Evolutionary conservation across 192 early-diverging fungal genomes (phyloP).

Genomic region (Coemansia sp.): DNA sequence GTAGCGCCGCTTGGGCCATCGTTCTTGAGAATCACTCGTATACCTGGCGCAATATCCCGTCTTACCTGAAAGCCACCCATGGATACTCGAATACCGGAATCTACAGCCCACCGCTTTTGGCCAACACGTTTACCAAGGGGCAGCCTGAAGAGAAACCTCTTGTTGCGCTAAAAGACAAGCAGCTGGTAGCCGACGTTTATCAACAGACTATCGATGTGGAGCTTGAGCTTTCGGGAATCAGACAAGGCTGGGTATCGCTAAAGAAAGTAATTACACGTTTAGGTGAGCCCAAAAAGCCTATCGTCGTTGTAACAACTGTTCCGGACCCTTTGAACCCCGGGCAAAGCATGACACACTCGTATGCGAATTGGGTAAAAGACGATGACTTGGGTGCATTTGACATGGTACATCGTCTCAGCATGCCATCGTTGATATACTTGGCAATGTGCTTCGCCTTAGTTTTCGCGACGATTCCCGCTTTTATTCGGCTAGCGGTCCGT

Average conservation of each 20-base stretch:
- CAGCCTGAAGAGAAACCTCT: not conserved
- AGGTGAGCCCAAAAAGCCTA: not conserved
- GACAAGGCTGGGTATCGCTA: constrained; percentile 11
- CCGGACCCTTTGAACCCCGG: not conserved
- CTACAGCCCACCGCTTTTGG: constrained; percentile 11
- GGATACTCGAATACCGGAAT: too few species aligned
- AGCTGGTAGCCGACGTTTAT: constrained; percentile 5
- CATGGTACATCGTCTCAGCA: not conserved
- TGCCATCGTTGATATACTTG: not conserved
- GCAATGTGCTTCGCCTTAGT: not conserved
- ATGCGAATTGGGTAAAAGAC: not conserved
- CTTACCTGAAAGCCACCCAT: not conserved
- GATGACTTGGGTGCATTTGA: not conserved
- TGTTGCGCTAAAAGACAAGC: not conserved
- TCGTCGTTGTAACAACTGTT: not conserved
- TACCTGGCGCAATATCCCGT: not conserved
- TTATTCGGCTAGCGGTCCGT: not conserved
- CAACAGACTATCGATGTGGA: constrained; percentile 15
- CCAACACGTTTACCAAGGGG: constrained; percentile 13
- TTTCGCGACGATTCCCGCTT: not conserved
- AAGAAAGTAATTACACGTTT: constrained; percentile 4
- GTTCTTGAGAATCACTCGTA: constrained; percentile 20
- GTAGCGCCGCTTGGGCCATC: constrained; percentile 19
- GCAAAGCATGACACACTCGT: not conserved
- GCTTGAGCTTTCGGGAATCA: constrained; percentile 22